These are phyloP conservation scores for Holtermanniella nyarrowii DNA, from an alignment of 768 basidiomycete species.

Conservation along the genomic window DNA sequence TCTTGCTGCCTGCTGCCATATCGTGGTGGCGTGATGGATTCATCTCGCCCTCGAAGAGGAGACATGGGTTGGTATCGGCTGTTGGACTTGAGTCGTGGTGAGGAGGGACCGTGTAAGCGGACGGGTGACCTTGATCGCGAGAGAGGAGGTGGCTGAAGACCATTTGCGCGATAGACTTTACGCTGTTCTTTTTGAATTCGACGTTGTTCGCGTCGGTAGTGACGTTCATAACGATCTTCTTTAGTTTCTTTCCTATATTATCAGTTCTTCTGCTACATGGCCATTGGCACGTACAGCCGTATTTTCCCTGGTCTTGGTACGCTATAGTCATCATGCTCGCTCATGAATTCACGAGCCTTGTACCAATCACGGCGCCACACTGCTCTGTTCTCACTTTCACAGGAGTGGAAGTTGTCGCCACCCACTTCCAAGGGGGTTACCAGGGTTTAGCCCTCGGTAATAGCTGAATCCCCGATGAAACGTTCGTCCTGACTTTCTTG, in stretches of 20 bases:
- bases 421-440: not conserved
- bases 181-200: conserved; percentile 12
- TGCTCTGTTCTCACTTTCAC: not conserved
- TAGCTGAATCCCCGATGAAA: too few species aligned
- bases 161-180: conserved; percentile 33
- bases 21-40: conserved; percentile 31
- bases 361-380: not conserved
- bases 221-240: conserved; percentile 17
- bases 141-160: conserved; percentile 6
- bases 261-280: not conserved
- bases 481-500: too few species aligned
- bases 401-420: not conserved
- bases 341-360: not conserved
- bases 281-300: conserved; percentile 1
- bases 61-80: not conserved
- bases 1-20: conserved; percentile 1
- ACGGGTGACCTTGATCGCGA: too few species aligned
- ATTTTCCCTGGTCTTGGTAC: conserved; percentile 4
- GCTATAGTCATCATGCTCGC: not conserved
- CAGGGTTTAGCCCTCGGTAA: not conserved
- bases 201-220: conserved; percentile 26
- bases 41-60: conserved; percentile 5
- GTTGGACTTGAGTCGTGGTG: conserved; percentile 12
- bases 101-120: too few species aligned
- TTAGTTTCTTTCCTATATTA: conserved; percentile 31